Evolutionary conservation across 2,329 filamentous ascomycete genomes (phyloP).

Genomic region (Alternaria triticina): DNA sequence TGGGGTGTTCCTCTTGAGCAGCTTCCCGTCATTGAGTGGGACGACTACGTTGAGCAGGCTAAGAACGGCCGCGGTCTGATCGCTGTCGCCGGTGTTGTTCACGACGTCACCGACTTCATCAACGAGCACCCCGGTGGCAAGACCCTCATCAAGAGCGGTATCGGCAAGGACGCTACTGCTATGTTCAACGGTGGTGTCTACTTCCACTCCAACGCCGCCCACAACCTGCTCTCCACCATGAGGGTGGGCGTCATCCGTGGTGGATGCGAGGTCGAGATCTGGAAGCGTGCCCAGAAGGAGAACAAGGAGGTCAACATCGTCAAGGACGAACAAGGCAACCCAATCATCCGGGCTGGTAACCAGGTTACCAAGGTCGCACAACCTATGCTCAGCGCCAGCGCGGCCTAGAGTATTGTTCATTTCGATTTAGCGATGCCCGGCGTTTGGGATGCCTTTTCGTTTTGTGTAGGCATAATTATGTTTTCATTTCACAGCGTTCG

Average conservation of each 20-base stretch:
- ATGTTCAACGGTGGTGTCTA: conserved; percentile 55
- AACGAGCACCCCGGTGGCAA: conserved; percentile 53
- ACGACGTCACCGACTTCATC: conserved; percentile 53
- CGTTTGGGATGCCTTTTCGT: conserved; percentile 37
- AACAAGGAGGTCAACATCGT: conserved; percentile 78
- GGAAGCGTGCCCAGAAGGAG: conserved; percentile 52
- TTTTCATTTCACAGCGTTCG: conserved; percentile 37
- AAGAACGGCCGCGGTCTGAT: conserved; percentile 52
- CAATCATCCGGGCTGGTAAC: conserved; percentile 82
- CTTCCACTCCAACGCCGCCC: conserved; percentile 51
- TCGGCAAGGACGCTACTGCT: conserved; percentile 53
- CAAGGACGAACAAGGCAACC: conserved; percentile 80
- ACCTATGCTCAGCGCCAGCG: conserved; percentile 82
- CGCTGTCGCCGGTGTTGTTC: conserved; percentile 51
- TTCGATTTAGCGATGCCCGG: conserved; percentile 39
- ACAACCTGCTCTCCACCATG: conserved; percentile 54
- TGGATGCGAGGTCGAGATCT: conserved; percentile 53
- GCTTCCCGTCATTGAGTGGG: conserved; percentile 54
- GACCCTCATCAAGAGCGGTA: conserved; percentile 50
- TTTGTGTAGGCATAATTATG: conserved; percentile 30
- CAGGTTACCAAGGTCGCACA: conserved; percentile 85
- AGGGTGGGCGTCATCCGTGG: conserved; percentile 53
- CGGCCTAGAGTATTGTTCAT: conserved; percentile 62
- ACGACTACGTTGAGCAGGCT: conserved; percentile 52
- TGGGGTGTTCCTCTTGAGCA: conserved; percentile 53